Evolutionary conservation across 305 asterid genomes (phyloP).

Genomic region (Caryopteris hybrid): DNA sequence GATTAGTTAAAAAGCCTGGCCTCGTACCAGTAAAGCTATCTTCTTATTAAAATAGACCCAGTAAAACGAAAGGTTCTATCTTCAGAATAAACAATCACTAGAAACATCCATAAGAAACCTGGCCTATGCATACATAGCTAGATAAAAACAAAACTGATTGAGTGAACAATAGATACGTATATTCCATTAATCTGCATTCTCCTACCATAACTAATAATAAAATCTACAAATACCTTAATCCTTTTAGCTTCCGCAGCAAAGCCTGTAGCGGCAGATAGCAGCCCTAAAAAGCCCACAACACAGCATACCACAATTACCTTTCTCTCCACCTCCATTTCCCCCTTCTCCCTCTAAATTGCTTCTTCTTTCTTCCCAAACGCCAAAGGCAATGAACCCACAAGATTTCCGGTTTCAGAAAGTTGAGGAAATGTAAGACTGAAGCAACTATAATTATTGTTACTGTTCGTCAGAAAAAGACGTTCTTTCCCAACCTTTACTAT

Average conservation of each 20-base stretch:
- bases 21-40: neutral
- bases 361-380: neutral
- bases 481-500: too few relatives aligned
- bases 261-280: slow-evolving; percentile 76
- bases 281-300: slow-evolving; percentile 70
- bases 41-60: neutral
- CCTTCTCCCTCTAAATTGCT: slow-evolving; percentile 15
- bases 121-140: neutral
- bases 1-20: neutral
- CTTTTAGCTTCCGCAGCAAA: slow-evolving; percentile 90
- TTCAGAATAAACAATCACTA: neutral
- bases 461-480: neutral
- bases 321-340: slow-evolving; percentile 16
- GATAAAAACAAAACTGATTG: neutral
- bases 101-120: neutral
- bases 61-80: neutral
- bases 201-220: neutral
- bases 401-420: neutral
- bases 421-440: neutral
- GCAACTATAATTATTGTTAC: neutral
- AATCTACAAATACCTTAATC: slow-evolving; percentile 51
- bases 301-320: slow-evolving; percentile 32
- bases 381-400: neutral
- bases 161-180: neutral
- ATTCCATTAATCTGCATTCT: neutral